Conservation (phyloP, 2,329 filamentous ascomycete species). For the Hortaea werneckii region DNA sequence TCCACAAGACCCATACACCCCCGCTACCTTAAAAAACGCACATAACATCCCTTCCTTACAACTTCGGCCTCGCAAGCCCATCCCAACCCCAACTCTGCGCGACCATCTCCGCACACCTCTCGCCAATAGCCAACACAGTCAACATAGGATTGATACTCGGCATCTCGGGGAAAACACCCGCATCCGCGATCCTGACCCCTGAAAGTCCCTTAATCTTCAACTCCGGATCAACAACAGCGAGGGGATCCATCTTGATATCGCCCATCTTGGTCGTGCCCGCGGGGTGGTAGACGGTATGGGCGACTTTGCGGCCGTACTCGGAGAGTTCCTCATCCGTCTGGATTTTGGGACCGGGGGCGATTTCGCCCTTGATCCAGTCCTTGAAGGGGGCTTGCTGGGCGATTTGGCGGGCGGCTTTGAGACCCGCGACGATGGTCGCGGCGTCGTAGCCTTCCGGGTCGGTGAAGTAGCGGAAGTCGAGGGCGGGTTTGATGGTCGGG, state of each 20-base stretch:
- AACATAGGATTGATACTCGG: conserved; percentile 83
- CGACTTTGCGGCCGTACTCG: conserved; percentile 70
- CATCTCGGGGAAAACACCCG: conserved; percentile 82
- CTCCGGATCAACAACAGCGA: conserved; percentile 70
- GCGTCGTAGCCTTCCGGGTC: conserved; percentile 79
- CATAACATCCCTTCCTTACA: conserved; percentile 37
- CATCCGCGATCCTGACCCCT: conserved; percentile 71
- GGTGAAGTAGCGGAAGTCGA: conserved; percentile 86
- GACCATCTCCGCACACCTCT: conserved; percentile 76
- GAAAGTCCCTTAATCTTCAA: conserved; percentile 63
- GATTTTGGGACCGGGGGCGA: conserved; percentile 63
- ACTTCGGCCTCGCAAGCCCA: conserved; percentile 42
- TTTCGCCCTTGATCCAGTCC: conserved; percentile 72
- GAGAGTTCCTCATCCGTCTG: conserved; percentile 70
- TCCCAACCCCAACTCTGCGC: conserved; percentile 61
- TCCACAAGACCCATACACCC: no score
- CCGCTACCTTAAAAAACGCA: no score
- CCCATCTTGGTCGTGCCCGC: conserved; percentile 89
- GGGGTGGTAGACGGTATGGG: conserved; percentile 85
- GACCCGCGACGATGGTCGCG: conserved; percentile 66
- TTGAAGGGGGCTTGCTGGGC: conserved; percentile 68
- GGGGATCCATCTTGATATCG: conserved; percentile 53
- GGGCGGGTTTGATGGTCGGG: conserved; percentile 65
- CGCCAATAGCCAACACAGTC: conserved; percentile 73
- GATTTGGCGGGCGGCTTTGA: conserved; percentile 67